A percentile compares a stretch with the other conserved stretches of the same genome.
Conservation (phyloP, 352 stramenopile species). For the Peronospora destructor region DNA sequence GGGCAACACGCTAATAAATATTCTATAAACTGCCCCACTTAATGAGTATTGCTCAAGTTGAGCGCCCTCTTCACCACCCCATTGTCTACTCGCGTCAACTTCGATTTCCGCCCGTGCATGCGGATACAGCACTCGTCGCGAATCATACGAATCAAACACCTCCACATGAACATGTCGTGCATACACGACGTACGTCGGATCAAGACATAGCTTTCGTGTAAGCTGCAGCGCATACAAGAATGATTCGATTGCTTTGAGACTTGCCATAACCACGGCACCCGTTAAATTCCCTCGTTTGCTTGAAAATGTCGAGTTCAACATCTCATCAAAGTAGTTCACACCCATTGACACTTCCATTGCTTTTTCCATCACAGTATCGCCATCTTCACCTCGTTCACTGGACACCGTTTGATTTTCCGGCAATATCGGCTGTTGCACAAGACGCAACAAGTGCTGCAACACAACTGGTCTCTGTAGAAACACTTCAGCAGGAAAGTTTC, state of each 20-base stretch:
- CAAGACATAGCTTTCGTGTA: conserved; percentile 25
- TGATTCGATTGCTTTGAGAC: conserved; percentile 55
- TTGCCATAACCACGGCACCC: conserved; percentile 47
- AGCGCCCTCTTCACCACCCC: not conserved
- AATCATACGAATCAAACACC: conserved; percentile 28
- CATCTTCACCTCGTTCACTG: not conserved
- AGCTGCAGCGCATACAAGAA: conserved; percentile 42
- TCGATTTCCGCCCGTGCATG: conserved; percentile 14
- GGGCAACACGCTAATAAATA: conserved; percentile 47
- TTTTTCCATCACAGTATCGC: conserved; percentile 5
- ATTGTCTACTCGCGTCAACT: conserved; percentile 1
- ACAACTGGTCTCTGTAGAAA: conserved; percentile 61
- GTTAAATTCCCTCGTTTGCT: conserved; percentile 43
- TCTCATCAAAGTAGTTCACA: conserved; percentile 72
- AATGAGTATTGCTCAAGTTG: conserved; percentile 32
- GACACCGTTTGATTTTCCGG: conserved; percentile 7
- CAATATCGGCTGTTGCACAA: conserved; percentile 59
- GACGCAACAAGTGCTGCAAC: conserved; percentile 53
- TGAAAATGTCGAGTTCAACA: conserved; percentile 35
- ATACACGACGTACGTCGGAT: conserved; percentile 42
- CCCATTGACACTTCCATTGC: conserved; percentile 35
- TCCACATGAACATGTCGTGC: conserved; percentile 17
- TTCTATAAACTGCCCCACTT: conserved; percentile 31
- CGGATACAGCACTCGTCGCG: conserved; percentile 31
- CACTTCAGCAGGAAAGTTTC: conserved; percentile 59